A percentile compares a stretch with the other conserved stretches of the same genome.
phyloP scores from a whole-genome alignment of 2,329 filamentous ascomycete species.

The Ceratocystis smalleyi region DNA sequence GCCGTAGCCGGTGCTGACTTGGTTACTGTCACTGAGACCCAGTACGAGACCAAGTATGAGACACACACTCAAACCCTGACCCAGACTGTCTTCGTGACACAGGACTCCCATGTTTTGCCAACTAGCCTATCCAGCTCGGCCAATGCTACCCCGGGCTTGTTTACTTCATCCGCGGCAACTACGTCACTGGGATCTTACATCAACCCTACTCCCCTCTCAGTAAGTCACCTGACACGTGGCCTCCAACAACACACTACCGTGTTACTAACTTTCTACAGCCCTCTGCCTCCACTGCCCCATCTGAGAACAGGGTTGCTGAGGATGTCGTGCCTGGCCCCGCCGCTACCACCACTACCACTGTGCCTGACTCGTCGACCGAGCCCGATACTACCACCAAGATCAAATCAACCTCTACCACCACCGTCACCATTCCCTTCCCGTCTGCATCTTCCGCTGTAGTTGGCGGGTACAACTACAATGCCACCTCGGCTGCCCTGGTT shows the following conservation, averaged over 20 bases:
- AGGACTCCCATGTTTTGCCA: neutral
- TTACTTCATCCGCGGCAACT: neutral
- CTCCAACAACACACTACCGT: neutral
- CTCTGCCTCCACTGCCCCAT: neutral
- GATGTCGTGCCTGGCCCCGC: neutral
- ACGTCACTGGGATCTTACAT: neutral
- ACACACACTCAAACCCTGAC: constrained; percentile 5
- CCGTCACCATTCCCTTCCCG: constrained; percentile 8
- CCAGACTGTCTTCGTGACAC: constrained; percentile 3
- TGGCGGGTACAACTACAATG: neutral
- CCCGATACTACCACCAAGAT: constrained; percentile 9
- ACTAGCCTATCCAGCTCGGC: neutral
- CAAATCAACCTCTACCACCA: neutral
- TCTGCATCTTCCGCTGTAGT: neutral
- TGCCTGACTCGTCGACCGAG: neutral
- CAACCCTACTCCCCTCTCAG: neutral
- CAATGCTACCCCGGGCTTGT: neutral
- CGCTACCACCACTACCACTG: neutral
- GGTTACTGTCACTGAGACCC: neutral
- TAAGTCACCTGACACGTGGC: neutral
- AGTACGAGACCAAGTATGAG: constrained; percentile 3
- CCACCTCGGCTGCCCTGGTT: neutral
- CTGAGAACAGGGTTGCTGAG: neutral
- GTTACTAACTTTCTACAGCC: neutral
- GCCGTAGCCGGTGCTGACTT: neutral